Base-by-base conservation (phyloP, 768 basidiomycete genomes). In the Phylloporus sp. region DNA sequence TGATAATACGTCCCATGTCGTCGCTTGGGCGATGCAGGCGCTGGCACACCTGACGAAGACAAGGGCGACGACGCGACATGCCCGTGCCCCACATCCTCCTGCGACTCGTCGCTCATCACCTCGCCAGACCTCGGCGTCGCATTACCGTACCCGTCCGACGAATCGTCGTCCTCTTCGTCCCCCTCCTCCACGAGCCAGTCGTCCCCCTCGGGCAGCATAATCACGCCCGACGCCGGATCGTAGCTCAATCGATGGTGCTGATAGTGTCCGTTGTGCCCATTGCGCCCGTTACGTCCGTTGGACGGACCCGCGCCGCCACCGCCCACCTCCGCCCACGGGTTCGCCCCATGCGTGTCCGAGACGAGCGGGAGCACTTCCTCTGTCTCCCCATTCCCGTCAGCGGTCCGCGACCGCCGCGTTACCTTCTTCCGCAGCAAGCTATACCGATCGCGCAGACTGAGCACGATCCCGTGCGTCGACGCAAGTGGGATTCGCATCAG, bases 181-280 rank as follows among this genome's bases (percentile, higher is more conserved):
- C 73, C 78, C 9, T 81, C 81, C 28, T 73, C 78, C 9, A 74
- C 69, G 53, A 84, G 67, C 79, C 85, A 86, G 52, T 78, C 75
- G 24, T 72, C 77, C 53, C 81, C 77, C 31, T 92, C 90, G 0
- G 91, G 90, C 3, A 94, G 68, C 75, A 85, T 84, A 53, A 94
- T 94, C 28, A 93, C 88, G 1, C 92, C 92, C 3, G 86, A 86
- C 5, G 81, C 90, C 40, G 81, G 83, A 60, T 93, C 90, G 52
- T 84, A 94, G 66, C 88, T 91, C 44, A 90, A 65, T 15, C 87
- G 55, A 22, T 56, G 77, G 58, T 87, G 84, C 42, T 66, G 68
- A 11, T 27, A 27, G 2, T 22, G 27, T 37, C 80, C 55, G 14
- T 20, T 48, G 32, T 40, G 47, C 18, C n/a, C n/a, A n/a, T n/a